Evolutionary conservation across 2,329 filamentous ascomycete species (phyloP).

Genomic region (Sporothrix mexicana): DNA sequence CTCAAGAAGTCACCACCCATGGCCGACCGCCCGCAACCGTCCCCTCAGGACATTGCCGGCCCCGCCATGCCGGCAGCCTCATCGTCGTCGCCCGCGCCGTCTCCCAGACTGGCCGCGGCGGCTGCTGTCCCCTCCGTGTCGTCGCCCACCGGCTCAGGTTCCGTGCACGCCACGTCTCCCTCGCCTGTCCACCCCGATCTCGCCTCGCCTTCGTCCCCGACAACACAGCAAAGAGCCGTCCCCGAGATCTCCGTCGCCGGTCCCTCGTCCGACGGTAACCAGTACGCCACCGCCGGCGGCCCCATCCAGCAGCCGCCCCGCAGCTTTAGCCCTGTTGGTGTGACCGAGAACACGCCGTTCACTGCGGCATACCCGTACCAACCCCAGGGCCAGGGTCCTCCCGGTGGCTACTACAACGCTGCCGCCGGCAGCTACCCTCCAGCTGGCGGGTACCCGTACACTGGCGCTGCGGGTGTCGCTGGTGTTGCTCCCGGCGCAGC

Average conservation of each 20-base stretch:
- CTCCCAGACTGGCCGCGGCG: too few species aligned
- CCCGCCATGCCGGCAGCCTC: conserved; percentile 9
- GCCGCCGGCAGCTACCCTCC: not conserved
- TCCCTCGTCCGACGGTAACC: not conserved
- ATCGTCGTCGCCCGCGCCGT: not conserved
- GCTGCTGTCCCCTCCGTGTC: not conserved
- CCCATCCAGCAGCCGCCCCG: not conserved
- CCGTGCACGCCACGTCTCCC: not conserved
- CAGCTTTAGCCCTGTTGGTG: conserved; percentile 25
- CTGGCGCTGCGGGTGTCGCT: not conserved
- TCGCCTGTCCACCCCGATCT: conserved; percentile 10
- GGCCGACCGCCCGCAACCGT: conserved; percentile 12
- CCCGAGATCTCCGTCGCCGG: conserved; percentile 15
- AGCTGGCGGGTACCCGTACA: conserved; percentile 18
- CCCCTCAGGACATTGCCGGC: conserved; percentile 27
- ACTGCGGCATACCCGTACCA: conserved; percentile 9
- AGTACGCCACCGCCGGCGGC: not conserved
- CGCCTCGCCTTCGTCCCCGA: not conserved
- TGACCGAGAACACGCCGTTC: conserved; percentile 25
- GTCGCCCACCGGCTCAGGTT: not conserved
- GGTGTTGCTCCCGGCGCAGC: not conserved
- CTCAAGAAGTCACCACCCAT: not conserved
- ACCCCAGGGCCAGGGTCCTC: not conserved
- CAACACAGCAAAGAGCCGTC: not conserved
- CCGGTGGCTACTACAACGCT: conserved; percentile 13